Base-by-base conservation (phyloP, 805 yeast genomes). In the Schwanniomyces polymorphus region DNA sequence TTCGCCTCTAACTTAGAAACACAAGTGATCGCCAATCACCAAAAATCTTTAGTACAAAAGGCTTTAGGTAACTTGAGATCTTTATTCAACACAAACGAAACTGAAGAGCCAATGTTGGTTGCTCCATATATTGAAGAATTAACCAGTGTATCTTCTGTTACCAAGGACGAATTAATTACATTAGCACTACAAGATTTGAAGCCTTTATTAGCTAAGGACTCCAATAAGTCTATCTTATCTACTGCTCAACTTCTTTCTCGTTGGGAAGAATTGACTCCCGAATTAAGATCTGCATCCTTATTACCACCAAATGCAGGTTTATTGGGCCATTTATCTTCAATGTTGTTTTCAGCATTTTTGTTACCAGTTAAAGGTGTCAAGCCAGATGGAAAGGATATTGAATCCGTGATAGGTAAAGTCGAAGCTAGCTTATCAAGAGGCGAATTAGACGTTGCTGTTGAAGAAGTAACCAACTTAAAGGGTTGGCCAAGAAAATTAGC, bases 301-400 rank as follows among this genome's bases (percentile, higher is more conserved):
- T 80, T 91, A 51, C 97, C 98, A 46, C 96, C 95, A 57, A 88
- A 92, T 61, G 96, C 99, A 23, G 99, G 99, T 61, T 79, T 94
- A 45, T 80, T 92, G 57, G 98, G 97, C 27, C 97, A 94, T 67
- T 65, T 91, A 38, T 79, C 95, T 6, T 91, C 98, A 14, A 75
- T 78, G 54, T 46, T 90, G 7, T 87, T 91, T 63, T 86, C 96
- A 29, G 81, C 79, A 57, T 76, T 91, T 50, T 77, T 92, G 59
- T 78, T 89, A 58, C 76, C 86, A 26, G 94, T 91, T 64, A 74
- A 80, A 50, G 98, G 98, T 39, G 70, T 81, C 48, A 71, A 69
- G 58, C 91, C 95, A 12, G 61, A 67, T 38, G 96, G 96, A 38
- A 82, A 81, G 56, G 97, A 94, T 61, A 82, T 91, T 47, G 98